Percentiles rank a stretch among this genome's conserved stretches.
Conservation (phyloP, 2,329 filamentous ascomycete species). For the Sporothrix brasiliensis region DNA sequence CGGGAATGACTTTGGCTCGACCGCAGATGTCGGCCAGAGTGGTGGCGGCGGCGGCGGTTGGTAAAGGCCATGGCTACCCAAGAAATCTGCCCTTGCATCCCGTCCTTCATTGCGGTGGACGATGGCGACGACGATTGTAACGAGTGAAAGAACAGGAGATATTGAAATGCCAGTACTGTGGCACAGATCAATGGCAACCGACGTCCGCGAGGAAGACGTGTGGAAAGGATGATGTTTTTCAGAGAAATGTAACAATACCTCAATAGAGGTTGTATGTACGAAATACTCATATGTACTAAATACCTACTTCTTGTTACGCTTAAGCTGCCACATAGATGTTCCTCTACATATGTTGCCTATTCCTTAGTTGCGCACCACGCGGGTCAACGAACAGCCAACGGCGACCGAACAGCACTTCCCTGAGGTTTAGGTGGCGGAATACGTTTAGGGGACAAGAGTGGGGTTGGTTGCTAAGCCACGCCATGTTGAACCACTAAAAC, state of each 20-base stretch:
- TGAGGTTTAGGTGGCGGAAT: background rate
- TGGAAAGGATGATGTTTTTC: background rate
- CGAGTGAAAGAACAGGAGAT: background rate
- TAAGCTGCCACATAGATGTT: too few species aligned
- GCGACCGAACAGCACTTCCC: background rate
- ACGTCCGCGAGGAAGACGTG: background rate
- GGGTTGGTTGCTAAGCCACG: slow-evolving; percentile 30
- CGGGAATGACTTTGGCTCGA: background rate
- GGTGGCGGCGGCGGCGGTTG: slow-evolving; percentile 4
- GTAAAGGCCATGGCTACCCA: background rate
- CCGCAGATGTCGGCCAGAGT: background rate
- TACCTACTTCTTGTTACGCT: too few species aligned
- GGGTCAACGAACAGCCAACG: slow-evolving; percentile 8
- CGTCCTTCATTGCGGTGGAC: background rate
- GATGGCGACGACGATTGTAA: background rate
- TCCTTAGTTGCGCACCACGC: background rate
- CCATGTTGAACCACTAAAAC: slow-evolving; percentile 32
- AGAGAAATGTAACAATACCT: too few species aligned
- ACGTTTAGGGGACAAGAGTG: slow-evolving; percentile 6
- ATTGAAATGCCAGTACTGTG: too few species aligned
- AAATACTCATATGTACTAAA: too few species aligned
- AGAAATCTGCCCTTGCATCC: background rate
- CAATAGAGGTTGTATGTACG: too few species aligned
- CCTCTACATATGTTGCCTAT: too few species aligned
- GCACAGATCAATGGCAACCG: too few species aligned